phyloP scores from a whole-genome alignment of 2,329 filamentous ascomycete genomes.

The Botryotinia narcissicola region DNA sequence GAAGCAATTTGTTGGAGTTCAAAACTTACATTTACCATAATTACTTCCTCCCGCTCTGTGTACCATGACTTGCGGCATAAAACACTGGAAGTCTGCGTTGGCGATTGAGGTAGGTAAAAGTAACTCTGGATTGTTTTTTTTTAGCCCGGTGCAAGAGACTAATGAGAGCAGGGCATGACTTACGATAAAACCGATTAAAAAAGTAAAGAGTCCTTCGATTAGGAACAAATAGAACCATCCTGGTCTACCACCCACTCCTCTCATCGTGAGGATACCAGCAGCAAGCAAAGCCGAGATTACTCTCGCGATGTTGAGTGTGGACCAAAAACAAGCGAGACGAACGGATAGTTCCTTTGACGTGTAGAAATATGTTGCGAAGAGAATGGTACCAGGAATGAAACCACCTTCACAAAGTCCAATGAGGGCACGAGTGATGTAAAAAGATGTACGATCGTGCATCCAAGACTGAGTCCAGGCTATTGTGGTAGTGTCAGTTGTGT shows the following conservation, averaged over 20 bases:
- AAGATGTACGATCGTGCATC: constrained; percentile 39
- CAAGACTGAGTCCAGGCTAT: constrained; percentile 48
- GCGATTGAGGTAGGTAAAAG: constrained; percentile 10
- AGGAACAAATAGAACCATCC: constrained; percentile 59
- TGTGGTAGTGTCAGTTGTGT: neutral
- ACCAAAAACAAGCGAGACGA: constrained; percentile 67
- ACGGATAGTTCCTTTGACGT: constrained; percentile 62
- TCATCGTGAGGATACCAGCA: constrained; percentile 54
- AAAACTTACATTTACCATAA: constrained; percentile 53
- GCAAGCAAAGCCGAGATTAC: constrained; percentile 56
- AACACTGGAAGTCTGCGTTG: neutral
- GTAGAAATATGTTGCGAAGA: constrained; percentile 71
- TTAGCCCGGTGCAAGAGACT: neutral
- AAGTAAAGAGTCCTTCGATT: constrained; percentile 34
- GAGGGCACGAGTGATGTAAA: constrained; percentile 32
- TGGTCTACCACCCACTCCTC: constrained; percentile 50
- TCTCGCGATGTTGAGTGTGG: constrained; percentile 49
- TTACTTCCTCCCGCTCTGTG: constrained; percentile 57
- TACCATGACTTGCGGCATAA: constrained; percentile 47
- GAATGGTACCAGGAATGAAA: constrained; percentile 59
- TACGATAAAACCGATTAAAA: constrained; percentile 24
- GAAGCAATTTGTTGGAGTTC: neutral
- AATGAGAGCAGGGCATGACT: neutral
- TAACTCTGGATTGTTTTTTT: neutral
- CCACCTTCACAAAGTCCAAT: constrained; percentile 40